These are phyloP conservation scores for Brassica cretica DNA, from an alignment of 345 rosid species.

Conservation along the genomic window DNA sequence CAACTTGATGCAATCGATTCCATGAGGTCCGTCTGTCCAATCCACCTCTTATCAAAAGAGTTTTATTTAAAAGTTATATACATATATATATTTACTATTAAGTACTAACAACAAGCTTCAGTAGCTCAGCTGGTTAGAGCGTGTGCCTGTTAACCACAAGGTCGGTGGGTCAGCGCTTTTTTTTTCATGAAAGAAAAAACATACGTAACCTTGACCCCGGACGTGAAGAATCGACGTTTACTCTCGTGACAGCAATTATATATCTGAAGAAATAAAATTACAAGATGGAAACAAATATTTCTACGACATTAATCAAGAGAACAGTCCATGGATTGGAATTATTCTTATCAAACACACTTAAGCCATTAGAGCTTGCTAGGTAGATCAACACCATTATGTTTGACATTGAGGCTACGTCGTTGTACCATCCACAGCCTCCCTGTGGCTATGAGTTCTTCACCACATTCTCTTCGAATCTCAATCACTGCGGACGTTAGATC, in stretches of 20 bases:
- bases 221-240: too few species aligned
- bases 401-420: background rate
- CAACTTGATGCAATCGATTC: too few species aligned
- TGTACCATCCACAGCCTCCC: background rate
- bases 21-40: too few species aligned
- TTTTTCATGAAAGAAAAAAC: too few species aligned
- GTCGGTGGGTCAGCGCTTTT: constrained; percentile 29
- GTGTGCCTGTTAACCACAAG: constrained; percentile 96
- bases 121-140: constrained; percentile 95
- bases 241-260: background rate
- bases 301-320: background rate
- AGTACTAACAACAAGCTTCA: constrained; percentile 39
- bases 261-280: background rate
- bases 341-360: background rate
- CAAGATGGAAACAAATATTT: background rate
- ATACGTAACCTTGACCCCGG: too few species aligned
- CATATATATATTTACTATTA: too few species aligned
- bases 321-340: background rate
- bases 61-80: background rate
- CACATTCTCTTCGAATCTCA: constrained; percentile 1
- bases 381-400: background rate
- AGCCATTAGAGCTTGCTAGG: constrained; percentile 6
- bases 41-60: too few species aligned
- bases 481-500: background rate
- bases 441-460: background rate